Evolutionary conservation across 108 stramenopile genomes (phyloP), one percentile per base, ranked within the genome.

Genomic region (Nitzschia palea): DNA sequence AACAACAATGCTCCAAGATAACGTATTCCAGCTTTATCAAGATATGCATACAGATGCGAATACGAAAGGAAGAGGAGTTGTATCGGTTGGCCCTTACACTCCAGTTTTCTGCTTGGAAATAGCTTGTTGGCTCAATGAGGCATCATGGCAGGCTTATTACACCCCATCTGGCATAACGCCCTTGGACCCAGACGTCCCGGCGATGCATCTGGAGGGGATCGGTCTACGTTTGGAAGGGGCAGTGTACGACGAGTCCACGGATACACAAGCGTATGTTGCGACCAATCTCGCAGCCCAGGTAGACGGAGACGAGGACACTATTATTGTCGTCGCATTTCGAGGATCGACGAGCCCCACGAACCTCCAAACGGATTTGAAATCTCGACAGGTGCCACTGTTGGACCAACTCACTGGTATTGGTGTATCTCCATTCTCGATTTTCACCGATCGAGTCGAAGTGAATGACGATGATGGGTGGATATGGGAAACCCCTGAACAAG

Each of bases 101-200:
- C 94, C 94, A 28, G 77, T 94, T 1, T 95, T 96, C 71, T 96
- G 93, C 67, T 69, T 90, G 8, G 95, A 96, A 74, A 79, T 84
- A 31, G 93, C 93, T 3, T 92, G 90, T 58, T 89, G 83, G 86
- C 54, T 96, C 26, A 74, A 87, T 40, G 95, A 96, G 61, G 85
- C 86, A 10, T 86, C 92, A 5, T 95, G 93, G 95, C 95, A 96
- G 77, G 80, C 92, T 22, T 96, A 96, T 65, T 93, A 91, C 63
- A 85, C 90, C 20, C 85, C 90, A 56, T 64, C 52, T 25, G 71
- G 62, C 53, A 77, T 81, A 15, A 79, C 70, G 48, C 55, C 75
- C 22, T 36, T 48, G 20, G 78, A 84, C 25, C 70, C 78, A 8
- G 77, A 68, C 50, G 54, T 55, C 12, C 63, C 77, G 9, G 91